Percentiles rank a stretch among this genome's conserved stretches.
Evolutionary conservation across 2,329 filamentous ascomycete genomes (phyloP).

Genomic region (Albophoma yamanashiensis): DNA sequence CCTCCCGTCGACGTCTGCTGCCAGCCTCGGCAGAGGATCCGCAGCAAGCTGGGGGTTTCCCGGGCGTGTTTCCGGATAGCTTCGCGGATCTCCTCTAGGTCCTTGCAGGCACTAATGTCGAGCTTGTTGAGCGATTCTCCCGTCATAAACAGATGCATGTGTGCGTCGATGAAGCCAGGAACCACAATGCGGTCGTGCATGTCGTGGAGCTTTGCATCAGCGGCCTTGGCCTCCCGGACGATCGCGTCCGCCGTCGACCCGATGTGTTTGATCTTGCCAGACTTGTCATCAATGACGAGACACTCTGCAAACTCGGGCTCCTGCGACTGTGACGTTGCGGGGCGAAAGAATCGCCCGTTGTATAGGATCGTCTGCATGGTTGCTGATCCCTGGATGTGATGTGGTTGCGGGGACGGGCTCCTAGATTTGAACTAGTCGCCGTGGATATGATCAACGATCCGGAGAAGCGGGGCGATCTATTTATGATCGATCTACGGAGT

Average conservation of each 20-base stretch:
- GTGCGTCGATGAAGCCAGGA: conserved; percentile 31
- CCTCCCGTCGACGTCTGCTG: neutral
- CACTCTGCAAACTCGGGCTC: neutral
- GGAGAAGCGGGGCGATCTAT: neutral
- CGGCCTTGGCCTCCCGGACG: neutral
- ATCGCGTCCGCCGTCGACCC: neutral
- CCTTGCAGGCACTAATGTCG: neutral
- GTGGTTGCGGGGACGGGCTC: neutral
- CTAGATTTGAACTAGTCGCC: neutral
- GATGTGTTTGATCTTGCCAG: neutral
- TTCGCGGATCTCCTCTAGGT: neutral
- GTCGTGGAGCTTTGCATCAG: conserved; percentile 2
- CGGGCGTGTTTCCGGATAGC: neutral
- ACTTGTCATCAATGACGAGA: neutral
- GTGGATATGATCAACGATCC: neutral
- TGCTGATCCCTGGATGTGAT: neutral
- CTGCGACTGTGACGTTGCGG: neutral
- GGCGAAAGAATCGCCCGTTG: neutral
- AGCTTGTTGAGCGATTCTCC: conserved; percentile 10
- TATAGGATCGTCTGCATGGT: neutral
- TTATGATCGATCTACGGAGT: neutral
- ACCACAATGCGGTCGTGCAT: conserved; percentile 10
- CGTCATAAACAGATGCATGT: conserved; percentile 31
- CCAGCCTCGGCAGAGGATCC: neutral
- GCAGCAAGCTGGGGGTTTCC: neutral